Evolutionary conservation across 495 filamentous ascomycete species (phyloP).

Genomic region (Pyrenula aspistea): DNA sequence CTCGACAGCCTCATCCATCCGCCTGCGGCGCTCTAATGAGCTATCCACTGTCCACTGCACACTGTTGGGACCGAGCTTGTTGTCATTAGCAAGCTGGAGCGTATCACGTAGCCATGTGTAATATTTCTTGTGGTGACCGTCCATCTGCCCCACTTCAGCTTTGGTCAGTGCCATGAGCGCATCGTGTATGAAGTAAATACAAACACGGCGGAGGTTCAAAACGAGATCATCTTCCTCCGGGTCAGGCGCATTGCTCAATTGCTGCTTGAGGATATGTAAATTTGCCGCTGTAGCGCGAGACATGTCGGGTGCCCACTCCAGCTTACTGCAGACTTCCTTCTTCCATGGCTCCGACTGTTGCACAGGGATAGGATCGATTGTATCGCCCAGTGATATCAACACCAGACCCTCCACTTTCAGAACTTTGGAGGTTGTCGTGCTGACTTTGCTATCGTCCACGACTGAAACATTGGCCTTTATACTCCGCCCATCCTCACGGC

Average conservation of each 20-base stretch:
- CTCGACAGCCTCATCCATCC: neutral
- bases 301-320: slow-evolving; percentile 3
- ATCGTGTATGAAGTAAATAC: neutral
- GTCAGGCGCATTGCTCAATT: neutral
- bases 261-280: neutral
- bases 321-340: neutral
- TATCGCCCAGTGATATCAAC: neutral
- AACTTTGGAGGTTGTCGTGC: neutral
- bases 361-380: neutral
- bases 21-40: neutral
- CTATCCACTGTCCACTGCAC: neutral
- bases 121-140: slow-evolving; percentile 1
- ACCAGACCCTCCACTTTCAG: neutral
- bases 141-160: neutral
- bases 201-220: neutral
- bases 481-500: neutral
- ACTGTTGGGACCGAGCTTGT: neutral
- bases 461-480: neutral
- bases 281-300: neutral
- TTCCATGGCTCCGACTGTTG: neutral
- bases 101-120: neutral
- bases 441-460: neutral
- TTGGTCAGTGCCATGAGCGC: neutral
- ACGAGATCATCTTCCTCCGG: neutral
- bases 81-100: neutral